These are phyloP conservation scores for Cerrena zonata DNA, from an alignment of 1,284 basidiomycete species.

Conservation along the genomic window DNA sequence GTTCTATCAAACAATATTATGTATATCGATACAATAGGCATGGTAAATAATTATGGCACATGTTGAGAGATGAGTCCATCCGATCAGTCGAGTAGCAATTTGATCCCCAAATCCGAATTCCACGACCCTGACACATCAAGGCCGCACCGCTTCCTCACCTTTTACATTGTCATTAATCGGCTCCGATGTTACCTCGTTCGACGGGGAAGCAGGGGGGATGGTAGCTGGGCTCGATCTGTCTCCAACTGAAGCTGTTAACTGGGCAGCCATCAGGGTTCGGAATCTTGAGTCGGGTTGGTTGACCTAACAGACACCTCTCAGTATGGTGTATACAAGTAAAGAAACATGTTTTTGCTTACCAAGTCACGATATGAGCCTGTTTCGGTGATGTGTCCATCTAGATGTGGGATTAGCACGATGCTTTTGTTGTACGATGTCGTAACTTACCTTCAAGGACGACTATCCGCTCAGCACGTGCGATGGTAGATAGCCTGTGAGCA, in stretches of 20 bases:
- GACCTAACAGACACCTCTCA: conserved; percentile 37
- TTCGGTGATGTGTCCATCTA: conserved; percentile 78
- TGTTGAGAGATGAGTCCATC: too few species aligned
- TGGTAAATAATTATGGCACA: too few species aligned
- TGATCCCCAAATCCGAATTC: too few species aligned
- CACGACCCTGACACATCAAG: too few species aligned
- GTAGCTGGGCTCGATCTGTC: too few species aligned
- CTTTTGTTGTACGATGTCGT: not conserved
- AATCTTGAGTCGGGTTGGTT: conserved; percentile 68
- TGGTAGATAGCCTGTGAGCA: conserved; percentile 81
- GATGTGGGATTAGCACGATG: not conserved
- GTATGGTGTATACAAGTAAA: not conserved
- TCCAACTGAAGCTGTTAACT: conserved; percentile 3
- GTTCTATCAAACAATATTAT: conserved; percentile 1
- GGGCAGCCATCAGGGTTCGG: conserved; percentile 60
- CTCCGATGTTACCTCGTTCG: not conserved
- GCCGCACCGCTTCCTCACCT: too few species aligned
- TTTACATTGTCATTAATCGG: too few species aligned
- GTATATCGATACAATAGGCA: conserved; percentile 6
- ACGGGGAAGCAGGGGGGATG: too few species aligned
- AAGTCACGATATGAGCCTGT: conserved; percentile 79
- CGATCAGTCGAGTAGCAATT: too few species aligned
- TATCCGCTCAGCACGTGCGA: conserved; percentile 78
- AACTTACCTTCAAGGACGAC: conserved; percentile 75
- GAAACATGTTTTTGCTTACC: conserved; percentile 33